phyloP scores from a whole-genome alignment of 108 stramenopile species.

The Licmophora abbreviata region DNA sequence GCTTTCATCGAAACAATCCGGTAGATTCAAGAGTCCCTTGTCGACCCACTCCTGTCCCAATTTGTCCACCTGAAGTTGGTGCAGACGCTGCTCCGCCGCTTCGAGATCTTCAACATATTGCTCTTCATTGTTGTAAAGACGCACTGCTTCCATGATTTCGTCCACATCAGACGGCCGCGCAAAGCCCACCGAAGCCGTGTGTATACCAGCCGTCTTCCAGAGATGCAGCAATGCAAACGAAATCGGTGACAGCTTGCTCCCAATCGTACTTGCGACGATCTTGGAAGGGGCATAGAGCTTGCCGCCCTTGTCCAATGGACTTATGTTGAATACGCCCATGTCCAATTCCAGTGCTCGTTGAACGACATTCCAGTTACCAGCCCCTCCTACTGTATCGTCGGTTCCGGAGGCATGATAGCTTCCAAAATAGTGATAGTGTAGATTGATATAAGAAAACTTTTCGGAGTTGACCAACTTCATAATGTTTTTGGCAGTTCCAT shows the following conservation, averaged over 20 bases:
- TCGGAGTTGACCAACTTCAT: conserved; percentile 48
- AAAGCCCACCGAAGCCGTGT: conserved; percentile 55
- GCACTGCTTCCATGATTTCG: conserved; percentile 61
- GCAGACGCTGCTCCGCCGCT: conserved; percentile 19
- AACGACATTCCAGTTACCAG: conserved; percentile 38
- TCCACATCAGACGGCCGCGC: conserved; percentile 66
- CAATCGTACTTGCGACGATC: conserved; percentile 28
- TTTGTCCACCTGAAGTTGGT: conserved; percentile 17
- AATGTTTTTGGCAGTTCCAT: conserved; percentile 54
- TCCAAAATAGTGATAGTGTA: conserved; percentile 69
- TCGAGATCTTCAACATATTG: conserved; percentile 16
- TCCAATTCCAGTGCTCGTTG: conserved; percentile 51
- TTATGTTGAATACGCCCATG: conserved; percentile 80
- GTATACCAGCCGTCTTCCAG: conserved; percentile 36
- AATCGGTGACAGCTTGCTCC: conserved; percentile 55
- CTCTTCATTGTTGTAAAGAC: conserved; percentile 14
- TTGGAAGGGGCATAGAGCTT: conserved; percentile 52
- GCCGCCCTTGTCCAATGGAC: conserved; percentile 76
- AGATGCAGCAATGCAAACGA: conserved; percentile 43
- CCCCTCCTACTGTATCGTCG: conserved; percentile 33
- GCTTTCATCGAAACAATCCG: conserved; percentile 20
- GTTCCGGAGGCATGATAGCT: conserved; percentile 60
- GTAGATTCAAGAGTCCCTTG: conserved; percentile 40
- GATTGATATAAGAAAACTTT: conserved; percentile 60
- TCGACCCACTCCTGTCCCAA: conserved; percentile 52